Percentiles rank a stretch among this genome's conserved stretches.
phyloP scores from a whole-genome alignment of 805 yeast genomes.

The Scheffersomyces spartinae region DNA sequence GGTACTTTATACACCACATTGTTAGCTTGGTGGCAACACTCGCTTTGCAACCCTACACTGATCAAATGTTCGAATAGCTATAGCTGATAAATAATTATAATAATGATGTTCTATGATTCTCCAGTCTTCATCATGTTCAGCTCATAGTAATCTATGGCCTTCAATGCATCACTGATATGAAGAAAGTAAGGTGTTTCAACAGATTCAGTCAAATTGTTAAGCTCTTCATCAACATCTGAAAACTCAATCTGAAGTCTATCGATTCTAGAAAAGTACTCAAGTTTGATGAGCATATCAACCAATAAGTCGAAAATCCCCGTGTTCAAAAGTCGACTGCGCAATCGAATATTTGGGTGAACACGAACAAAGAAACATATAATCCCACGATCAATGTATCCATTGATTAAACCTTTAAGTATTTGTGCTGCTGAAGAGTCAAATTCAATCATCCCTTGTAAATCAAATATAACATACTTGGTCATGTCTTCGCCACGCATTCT shows the following conservation, averaged over 20 bases:
- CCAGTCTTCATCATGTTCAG: no score
- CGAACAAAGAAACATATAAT: conserved; percentile 25
- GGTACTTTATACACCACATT: no score
- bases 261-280: no score
- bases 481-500: conserved; percentile 21
- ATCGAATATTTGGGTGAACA: conserved; percentile 13
- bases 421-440: conserved; percentile 33
- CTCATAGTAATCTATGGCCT: conserved; percentile 27
- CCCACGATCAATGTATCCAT: conserved; percentile 16
- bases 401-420: conserved; percentile 17
- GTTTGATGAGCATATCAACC: no score
- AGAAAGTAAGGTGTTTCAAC: conserved; percentile 18
- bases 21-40: no score
- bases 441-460: conserved; percentile 29
- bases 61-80: no score
- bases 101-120: no score
- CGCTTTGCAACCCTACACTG: no score
- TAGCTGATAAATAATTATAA: no score
- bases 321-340: conserved; percentile 16
- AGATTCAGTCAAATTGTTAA: conserved; percentile 15
- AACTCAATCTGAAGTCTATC: conserved; percentile 1
- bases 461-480: conserved; percentile 31
- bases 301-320: conserved; percentile 20
- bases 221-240: conserved; percentile 8
- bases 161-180: conserved; percentile 28